These are phyloP conservation scores for Lyophyllum semitale DNA, from an alignment of 768 basidiomycete species.

Conservation along the genomic window DNA sequence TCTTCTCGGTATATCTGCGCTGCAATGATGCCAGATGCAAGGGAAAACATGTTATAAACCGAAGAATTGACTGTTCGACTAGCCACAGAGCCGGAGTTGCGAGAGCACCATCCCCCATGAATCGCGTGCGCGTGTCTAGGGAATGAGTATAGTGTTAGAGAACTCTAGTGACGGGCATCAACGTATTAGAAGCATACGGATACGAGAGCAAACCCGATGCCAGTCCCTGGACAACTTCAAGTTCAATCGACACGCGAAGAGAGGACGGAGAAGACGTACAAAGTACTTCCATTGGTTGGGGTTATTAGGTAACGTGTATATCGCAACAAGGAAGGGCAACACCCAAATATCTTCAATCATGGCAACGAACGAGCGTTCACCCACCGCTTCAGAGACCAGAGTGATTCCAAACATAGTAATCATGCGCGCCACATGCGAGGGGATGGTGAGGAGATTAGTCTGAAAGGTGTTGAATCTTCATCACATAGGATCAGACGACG, in stretches of 20 bases:
- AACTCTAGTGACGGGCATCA: slow-evolving; percentile 18
- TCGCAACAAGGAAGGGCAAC: slow-evolving; percentile 59
- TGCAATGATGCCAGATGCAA: slow-evolving; percentile 43
- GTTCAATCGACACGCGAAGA: neutral
- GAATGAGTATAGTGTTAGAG: neutral
- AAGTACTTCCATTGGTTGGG: slow-evolving; percentile 57
- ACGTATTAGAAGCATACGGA: slow-evolving; percentile 31
- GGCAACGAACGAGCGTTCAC: slow-evolving; percentile 55
- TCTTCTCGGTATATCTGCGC: slow-evolving; percentile 59
- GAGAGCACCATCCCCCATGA: slow-evolving; percentile 61
- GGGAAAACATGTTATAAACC: slow-evolving; percentile 59
- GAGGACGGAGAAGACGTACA: slow-evolving; percentile 28
- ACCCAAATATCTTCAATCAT: slow-evolving; percentile 60
- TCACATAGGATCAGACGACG: neutral
- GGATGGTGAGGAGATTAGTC: slow-evolving; percentile 64
- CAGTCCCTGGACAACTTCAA: slow-evolving; percentile 31
- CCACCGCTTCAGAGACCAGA: slow-evolving; percentile 50
- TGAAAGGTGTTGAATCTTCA: slow-evolving; percentile 58
- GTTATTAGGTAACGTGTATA: slow-evolving; percentile 47
- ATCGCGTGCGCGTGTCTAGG: slow-evolving; percentile 49
- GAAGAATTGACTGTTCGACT: slow-evolving; percentile 62
- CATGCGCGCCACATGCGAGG: slow-evolving; percentile 51
- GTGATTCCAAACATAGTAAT: slow-evolving; percentile 53
- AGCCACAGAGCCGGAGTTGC: slow-evolving; percentile 60
- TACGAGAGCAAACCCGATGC: slow-evolving; percentile 46